Evolutionary conservation across 495 filamentous ascomycete genomes (phyloP).

Genomic region (Penicillium macrosclerotiorum): DNA sequence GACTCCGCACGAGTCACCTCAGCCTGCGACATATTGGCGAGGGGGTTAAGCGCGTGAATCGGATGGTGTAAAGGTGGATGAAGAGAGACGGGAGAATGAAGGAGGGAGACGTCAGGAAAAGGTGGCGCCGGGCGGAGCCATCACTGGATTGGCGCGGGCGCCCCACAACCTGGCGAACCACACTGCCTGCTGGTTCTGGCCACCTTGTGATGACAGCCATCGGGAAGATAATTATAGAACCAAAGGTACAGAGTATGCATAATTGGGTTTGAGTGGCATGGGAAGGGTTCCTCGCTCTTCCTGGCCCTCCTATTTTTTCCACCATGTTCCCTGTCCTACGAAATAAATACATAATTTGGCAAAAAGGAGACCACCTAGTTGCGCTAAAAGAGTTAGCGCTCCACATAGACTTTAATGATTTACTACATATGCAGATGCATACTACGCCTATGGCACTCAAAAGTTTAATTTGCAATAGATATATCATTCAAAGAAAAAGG

Average conservation of each 20-base stretch:
- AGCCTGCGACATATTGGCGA: conserved; percentile 48
- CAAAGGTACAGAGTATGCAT: no score
- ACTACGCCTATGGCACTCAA: background rate
- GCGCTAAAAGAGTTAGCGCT: no score
- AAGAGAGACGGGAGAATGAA: conserved; percentile 1
- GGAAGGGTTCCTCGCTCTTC: no score
- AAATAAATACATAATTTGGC: no score
- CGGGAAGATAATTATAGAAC: no score
- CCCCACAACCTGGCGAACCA: conserved; percentile 17
- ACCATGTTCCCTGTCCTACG: no score
- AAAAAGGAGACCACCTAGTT: no score
- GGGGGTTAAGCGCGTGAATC: conserved; percentile 9
- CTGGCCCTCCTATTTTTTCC: no score
- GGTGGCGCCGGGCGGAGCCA: conserved; percentile 26
- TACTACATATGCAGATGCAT: background rate
- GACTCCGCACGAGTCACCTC: conserved; percentile 46
- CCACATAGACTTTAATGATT: background rate
- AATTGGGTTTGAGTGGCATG: no score
- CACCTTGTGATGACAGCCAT: no score
- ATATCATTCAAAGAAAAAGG: conserved; percentile 15
- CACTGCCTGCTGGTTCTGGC: no score
- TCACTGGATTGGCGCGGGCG: conserved; percentile 12
- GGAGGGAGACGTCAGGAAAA: conserved; percentile 30
- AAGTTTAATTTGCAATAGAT: conserved; percentile 3
- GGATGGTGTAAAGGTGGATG: background rate